Percentiles rank a stretch among this genome's conserved stretches.
Conservation (phyloP, 2,329 filamentous ascomycete species). For the Davidsoniella eucalypti region DNA sequence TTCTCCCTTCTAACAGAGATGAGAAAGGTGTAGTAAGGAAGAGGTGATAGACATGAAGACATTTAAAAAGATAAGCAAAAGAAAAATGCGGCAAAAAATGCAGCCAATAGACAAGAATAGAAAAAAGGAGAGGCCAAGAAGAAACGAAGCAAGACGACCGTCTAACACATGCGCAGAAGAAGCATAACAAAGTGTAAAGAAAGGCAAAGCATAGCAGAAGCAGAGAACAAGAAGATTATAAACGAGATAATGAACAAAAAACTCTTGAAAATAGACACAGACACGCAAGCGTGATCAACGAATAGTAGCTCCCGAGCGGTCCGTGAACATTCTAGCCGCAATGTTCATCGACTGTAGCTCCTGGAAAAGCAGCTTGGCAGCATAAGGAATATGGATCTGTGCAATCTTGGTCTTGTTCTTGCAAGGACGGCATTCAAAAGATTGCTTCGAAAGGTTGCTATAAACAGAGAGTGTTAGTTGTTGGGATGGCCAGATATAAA, state of each 20-base stretch:
- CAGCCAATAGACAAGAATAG: too few species aligned
- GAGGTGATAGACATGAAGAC: too few species aligned
- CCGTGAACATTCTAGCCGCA: slow-evolving; percentile 90
- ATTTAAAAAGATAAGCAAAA: too few species aligned
- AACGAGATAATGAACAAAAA: not conserved
- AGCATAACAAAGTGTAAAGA: not conserved
- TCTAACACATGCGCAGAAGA: not conserved
- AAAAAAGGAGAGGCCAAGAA: too few species aligned
- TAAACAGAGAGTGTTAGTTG: slow-evolving; percentile 17
- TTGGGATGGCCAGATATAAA: not conserved
- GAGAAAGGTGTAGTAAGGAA: too few species aligned
- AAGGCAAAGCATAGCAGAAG: not conserved
- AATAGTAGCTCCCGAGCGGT: slow-evolving; percentile 58
- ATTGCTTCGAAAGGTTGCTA: slow-evolving; percentile 85
- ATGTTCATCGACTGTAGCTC: slow-evolving; percentile 98
- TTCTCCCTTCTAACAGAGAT: too few species aligned
- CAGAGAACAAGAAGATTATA: not conserved
- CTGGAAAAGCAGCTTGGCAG: slow-evolving; percentile 95
- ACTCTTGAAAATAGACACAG: not conserved
- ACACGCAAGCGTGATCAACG: slow-evolving; percentile 25
- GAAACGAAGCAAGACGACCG: not conserved
- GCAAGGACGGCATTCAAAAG: slow-evolving; percentile 92
- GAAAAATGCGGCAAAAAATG: too few species aligned
- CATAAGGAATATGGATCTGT: slow-evolving; percentile 94
- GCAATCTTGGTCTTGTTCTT: slow-evolving; percentile 99